Percentiles rank a stretch among this genome's conserved stretches.
These are phyloP conservation scores for Colletotrichum sp. DNA, from an alignment of 2,329 filamentous ascomycete genomes.

Conservation along the genomic window DNA sequence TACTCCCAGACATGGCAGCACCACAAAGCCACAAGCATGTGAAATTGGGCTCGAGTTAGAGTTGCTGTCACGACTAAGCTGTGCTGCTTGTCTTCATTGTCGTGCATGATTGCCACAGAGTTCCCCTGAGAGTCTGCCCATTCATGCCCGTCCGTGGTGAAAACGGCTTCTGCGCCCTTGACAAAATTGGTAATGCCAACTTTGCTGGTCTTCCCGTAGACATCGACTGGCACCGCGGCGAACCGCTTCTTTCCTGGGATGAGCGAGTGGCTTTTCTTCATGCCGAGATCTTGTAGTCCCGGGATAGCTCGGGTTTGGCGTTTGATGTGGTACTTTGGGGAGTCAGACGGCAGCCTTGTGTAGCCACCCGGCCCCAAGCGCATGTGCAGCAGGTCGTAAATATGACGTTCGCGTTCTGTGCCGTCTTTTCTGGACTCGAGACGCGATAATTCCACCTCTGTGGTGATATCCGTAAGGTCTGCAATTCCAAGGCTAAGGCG, in stretches of 20 bases:
- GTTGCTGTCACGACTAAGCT: not conserved
- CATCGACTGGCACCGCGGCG: not conserved
- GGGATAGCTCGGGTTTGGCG: not conserved
- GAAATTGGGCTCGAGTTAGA: not conserved
- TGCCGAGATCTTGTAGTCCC: not conserved
- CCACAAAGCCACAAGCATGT: constrained; percentile 3
- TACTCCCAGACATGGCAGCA: not conserved
- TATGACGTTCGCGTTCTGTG: not conserved
- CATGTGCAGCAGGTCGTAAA: not conserved
- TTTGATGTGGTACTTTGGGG: not conserved
- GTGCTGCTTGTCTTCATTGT: not conserved
- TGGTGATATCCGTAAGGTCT: not conserved
- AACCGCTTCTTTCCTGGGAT: not conserved
- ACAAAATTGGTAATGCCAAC: not conserved
- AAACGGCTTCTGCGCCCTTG: not conserved
- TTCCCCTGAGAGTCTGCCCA: not conserved
- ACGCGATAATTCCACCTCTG: not conserved
- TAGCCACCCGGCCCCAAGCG: not conserved
- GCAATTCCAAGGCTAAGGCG: not conserved
- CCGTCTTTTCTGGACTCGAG: not conserved
- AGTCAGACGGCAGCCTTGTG: not conserved
- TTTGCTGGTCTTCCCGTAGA: not conserved
- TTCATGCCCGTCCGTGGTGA: not conserved
- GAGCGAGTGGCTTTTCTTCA: not conserved
- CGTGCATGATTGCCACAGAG: not conserved